Base-by-base conservation (phyloP, 768 basidiomycete species). In the Phlebiopsis flavidoalba region DNA sequence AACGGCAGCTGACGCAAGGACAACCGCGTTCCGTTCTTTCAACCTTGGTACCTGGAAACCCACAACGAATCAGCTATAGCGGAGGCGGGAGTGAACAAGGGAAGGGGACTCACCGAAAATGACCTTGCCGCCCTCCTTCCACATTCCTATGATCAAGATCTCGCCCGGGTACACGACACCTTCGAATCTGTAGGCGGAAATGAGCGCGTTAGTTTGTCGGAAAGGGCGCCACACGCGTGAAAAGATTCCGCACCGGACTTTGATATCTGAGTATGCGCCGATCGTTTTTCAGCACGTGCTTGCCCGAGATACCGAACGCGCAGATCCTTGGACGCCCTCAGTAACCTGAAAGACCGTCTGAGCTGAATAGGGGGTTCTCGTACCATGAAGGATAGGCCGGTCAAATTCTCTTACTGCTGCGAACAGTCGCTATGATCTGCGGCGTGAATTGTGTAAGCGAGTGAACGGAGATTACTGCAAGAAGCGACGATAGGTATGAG, bases 101-200 rank as follows among this genome's bases (percentile, higher is more conserved):
- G 35, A 22, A 51, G 19, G 51, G 17, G 10, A 82, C 93, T 71
- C 66, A 97, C 94, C 78, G 73, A 99, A 99, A 53, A 98, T 86
- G 58, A 98, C 87, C 75, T 87, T 97, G 62, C n/a, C 74, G 2
- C 88, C 91, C 67, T 97, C 94, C 72, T 95, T 97, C 97, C 97
- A 99, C 96, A 98, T 98, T 71, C 93, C 87, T 0, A 95, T 99
- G 14, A 94, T 79, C 56, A 98, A 81, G 1, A 96, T 98, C 75
- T 98, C 95, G 0, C 95, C 96, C 1, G 96, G 97, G 71, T 89
- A 95, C 22, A 98, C 93, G 1, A 93, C 86, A 3, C 93, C 94
- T 0, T 89, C 85, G 73, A 98, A 96, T 35, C 90, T 90, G 63
- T n/a, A 26, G 22, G 22, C 63, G 24, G 58, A 49, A 36, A 21